Percentiles rank a stretch among this genome's conserved stretches.
Evolutionary conservation across 148 eudicot genomes (phyloP).

Genomic region (Camellia sinensis): DNA sequence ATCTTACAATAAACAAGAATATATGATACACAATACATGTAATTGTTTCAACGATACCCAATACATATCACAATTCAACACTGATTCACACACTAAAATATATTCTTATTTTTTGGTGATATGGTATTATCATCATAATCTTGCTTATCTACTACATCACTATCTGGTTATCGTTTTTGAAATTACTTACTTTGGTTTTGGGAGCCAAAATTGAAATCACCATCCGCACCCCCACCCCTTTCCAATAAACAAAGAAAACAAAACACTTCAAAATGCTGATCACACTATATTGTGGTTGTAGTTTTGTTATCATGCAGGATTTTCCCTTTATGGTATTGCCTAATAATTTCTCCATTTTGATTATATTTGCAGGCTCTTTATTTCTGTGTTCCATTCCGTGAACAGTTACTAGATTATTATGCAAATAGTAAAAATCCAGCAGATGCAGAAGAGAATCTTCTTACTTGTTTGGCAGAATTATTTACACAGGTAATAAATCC

Average conservation of each 20-base stretch:
- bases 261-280: neutral
- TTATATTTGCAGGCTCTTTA: constrained; percentile 68
- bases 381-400: constrained; percentile 95
- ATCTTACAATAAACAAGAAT: no score
- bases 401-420: constrained; percentile 77
- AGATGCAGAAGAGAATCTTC: constrained; percentile 82
- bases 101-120: neutral
- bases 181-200: neutral
- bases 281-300: neutral
- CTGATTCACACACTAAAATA: neutral
- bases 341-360: constrained; percentile 13
- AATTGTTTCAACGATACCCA: no score
- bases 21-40: no score
- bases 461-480: constrained; percentile 89
- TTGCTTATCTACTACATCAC: neutral
- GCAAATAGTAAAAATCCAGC: constrained; percentile 66
- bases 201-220: neutral
- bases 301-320: constrained; percentile 9
- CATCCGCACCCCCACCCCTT: neutral
- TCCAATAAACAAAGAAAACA: neutral
- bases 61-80: no score
- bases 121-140: neutral
- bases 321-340: neutral
- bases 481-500: constrained; percentile 69
- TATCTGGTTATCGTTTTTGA: neutral